These are phyloP conservation scores for Penicillium daleae DNA, from an alignment of 495 filamentous ascomycete genomes.

Conservation along the genomic window DNA sequence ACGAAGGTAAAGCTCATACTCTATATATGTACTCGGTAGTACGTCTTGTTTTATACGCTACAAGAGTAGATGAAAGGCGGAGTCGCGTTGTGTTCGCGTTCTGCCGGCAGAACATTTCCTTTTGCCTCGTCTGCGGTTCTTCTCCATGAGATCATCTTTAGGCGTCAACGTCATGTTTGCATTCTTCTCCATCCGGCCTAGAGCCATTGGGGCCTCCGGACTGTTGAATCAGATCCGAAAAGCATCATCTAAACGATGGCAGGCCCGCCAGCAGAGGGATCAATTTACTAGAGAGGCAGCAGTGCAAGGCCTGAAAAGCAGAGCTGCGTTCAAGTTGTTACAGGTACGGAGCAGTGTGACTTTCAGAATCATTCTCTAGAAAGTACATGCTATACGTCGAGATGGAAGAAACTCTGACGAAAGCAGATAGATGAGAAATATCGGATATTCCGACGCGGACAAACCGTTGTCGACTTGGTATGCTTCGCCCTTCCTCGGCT, in stretches of 20 bases:
- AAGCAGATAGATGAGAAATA: conserved; percentile 77
- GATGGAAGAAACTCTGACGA: background rate
- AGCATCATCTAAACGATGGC: conserved; percentile 82
- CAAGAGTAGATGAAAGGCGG: no score
- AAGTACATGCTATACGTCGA: background rate
- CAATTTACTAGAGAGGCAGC: conserved; percentile 69
- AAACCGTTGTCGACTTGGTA: conserved; percentile 90
- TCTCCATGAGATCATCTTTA: conserved; percentile 2
- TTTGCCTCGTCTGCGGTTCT: background rate
- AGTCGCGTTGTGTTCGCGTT: background rate
- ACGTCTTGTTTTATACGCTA: no score
- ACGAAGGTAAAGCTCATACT: no score
- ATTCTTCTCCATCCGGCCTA: conserved; percentile 8
- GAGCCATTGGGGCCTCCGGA: background rate
- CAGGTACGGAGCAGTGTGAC: conserved; percentile 53
- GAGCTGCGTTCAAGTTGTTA: conserved; percentile 90
- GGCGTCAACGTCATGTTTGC: conserved; percentile 10
- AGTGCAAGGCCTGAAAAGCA: conserved; percentile 77
- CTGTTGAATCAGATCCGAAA: conserved; percentile 28
- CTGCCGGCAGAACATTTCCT: conserved; percentile 4
- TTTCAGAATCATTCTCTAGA: background rate
- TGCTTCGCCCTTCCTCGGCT: conserved; percentile 20
- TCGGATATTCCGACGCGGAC: conserved; percentile 72
- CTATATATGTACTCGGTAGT: no score
- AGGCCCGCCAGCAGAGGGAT: conserved; percentile 74